Evolutionary conservation across 2,329 filamentous ascomycete genomes (phyloP), one percentile per base, ranked within the genome.

Genomic region (Clonostachys solani): DNA sequence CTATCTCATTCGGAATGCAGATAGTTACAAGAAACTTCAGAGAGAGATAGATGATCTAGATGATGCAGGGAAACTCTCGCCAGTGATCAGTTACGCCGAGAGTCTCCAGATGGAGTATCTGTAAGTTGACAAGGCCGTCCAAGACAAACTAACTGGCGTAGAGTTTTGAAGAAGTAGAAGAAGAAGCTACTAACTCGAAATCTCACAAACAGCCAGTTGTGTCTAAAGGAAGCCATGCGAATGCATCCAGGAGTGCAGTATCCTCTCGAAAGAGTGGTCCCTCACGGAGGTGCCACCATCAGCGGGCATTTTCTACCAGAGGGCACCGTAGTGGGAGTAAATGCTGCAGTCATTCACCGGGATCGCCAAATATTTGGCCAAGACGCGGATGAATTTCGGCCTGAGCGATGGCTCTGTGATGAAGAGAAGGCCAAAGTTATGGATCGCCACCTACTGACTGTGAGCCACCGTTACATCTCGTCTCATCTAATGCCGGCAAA

Each of bases 211-310:
- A 29, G 23, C 8, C 23, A 29, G 23, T 29, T 29, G 23, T 29
- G 23, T 29, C 9, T 78, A 40, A 75, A 75, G 47, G 75, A 79
- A 52, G 71, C 71, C 1, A 55, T 78, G 8, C 66, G 77, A 17
- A 58, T 79, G 38, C 69, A 76, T 45, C 66, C 74, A 4, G 68
- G 72, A 2, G 66, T 67, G 0, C 73, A 71, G 4, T 54, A 77
- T 13, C 66, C 71, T 5, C 56, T 78, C 18, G 69, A 70, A 60
- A 64, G 75, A 12, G 58, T 66, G 2, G 72, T 78, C 1, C 72
- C 74, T 1, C 46, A 63, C 6, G 66, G 61, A 2, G 75, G 75
- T 2, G 62, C 61, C 0, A 63, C 64, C 12, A 64, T 78, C 13
- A 59, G 61, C 8, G 60, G 56, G 23, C 13, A 33, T 34, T 15